Base-by-base conservation (phyloP, 2,329 filamentous ascomycete genomes). In the Cadophora luteo-olivacea region DNA sequence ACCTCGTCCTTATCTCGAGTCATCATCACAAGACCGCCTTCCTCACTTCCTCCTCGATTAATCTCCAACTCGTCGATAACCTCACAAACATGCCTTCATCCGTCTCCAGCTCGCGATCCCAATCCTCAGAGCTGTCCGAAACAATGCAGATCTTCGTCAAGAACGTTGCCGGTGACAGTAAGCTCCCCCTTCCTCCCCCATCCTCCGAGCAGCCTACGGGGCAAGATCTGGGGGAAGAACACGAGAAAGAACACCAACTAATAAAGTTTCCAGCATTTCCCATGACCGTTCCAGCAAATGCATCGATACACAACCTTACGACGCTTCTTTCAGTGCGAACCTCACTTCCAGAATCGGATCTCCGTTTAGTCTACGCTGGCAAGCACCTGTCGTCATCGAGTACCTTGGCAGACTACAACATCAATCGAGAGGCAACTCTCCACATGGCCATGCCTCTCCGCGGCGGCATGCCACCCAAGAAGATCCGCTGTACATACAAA, bases 401-500 rank as follows among this genome's bases (percentile, higher is more conserved):
- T 58, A 72, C 84, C 11, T 80, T 87, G 61, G 72, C 82, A 55
- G 78, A 82, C 67, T 81, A 84, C 81, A 75, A 80, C 78, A 82
- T 88, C 74, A 76, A 80, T 16, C 80, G 81, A 64, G 82, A 85
- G 72, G 77, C 81, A n/a, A 86, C 84, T 4, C 78, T 87, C 38
- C 82, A 86, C 79, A 80, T 88, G 71, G 83, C 84, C 0, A 78
- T 87, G 25, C 87, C 88, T 55, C 81, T 90, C 74, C 87, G 87
- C 70, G 76, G 77, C 49, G 77, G 77, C 73, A 90, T 89, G 87
- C 87, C 90, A 72, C 86, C 89, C 71, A 92, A 91, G 83, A 93
- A 92, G 86, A 89, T 91, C 75, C 90, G 92, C 76, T 98, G 96
- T 85, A 91, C 86, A 73, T 94, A 92, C 84, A 94, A 95, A 82